Evolutionary conservation across 208 protist species (phyloP).

Genomic region (Crithidia fasciculata): DNA sequence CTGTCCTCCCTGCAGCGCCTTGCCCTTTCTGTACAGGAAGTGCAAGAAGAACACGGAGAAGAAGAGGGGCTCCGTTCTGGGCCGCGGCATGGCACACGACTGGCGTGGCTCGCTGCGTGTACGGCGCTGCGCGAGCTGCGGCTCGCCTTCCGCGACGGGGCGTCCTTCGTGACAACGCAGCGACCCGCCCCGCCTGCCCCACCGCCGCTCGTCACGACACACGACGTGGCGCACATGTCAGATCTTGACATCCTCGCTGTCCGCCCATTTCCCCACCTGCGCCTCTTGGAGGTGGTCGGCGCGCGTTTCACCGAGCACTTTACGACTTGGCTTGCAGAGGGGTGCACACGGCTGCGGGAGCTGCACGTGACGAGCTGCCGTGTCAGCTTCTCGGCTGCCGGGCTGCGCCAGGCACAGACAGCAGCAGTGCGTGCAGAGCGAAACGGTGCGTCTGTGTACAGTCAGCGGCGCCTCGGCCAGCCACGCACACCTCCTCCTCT

Average conservation of each 20-base stretch:
- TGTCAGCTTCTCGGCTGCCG: background rate
- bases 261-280: constrained; percentile 7
- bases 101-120: constrained; percentile 22
- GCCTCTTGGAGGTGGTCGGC: background rate
- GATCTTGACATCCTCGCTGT: background rate
- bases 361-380: constrained; percentile 1
- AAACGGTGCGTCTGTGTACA: no score
- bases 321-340: constrained; percentile 10
- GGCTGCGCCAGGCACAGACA: background rate
- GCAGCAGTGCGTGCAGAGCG: no score
- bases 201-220: background rate
- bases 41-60: background rate
- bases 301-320: constrained; percentile 9
- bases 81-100: background rate
- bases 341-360: constrained; percentile 11
- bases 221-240: background rate
- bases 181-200: background rate
- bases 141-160: constrained; percentile 17
- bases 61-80: background rate
- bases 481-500: background rate
- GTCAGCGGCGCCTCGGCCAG: no score
- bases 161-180: background rate
- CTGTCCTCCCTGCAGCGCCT: constrained; percentile 6
- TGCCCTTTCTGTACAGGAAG: constrained; percentile 1
- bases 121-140: constrained; percentile 14